phyloP scores from a whole-genome alignment of 345 rosid species.

The Corymbia maculata region DNA sequence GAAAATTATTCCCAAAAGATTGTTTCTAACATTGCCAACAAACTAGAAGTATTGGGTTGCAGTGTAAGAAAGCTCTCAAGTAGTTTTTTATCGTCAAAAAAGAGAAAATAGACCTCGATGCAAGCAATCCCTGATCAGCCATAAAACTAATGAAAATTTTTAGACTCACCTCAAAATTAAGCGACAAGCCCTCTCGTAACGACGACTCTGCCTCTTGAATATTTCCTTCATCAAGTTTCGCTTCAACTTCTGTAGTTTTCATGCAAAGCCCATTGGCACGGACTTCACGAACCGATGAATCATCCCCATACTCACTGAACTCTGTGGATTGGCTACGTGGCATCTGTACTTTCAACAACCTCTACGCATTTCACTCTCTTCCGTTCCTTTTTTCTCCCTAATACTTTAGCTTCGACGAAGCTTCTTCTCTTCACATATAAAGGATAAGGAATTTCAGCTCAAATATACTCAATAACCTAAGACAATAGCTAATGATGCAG shows the following conservation, averaged over 20 bases:
- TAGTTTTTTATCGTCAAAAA: not conserved
- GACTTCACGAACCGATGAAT: slow-evolving; percentile 22
- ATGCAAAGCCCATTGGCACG: slow-evolving; percentile 68
- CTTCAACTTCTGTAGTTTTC: slow-evolving; percentile 69
- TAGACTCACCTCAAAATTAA: slow-evolving; percentile 65
- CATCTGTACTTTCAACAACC: not conserved
- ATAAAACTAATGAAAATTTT: not conserved
- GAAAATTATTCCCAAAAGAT: not conserved
- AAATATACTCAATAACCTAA: not conserved
- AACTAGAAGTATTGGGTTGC: not conserved
- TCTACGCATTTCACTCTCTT: not conserved
- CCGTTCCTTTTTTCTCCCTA: not conserved
- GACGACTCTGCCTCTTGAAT: slow-evolving; percentile 93
- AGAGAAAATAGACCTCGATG: not conserved
- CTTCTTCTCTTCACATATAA: not conserved
- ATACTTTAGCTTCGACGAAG: not conserved
- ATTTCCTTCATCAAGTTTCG: slow-evolving; percentile 84
- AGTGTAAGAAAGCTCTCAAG: not conserved
- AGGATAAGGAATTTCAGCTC: not conserved
- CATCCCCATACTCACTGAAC: slow-evolving; percentile 23
- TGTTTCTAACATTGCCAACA: not conserved
- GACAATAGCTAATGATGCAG: not conserved
- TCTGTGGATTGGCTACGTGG: slow-evolving; percentile 14
- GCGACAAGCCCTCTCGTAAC: slow-evolving; percentile 75
- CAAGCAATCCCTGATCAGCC: not conserved